Conservation (phyloP, 371 early-diverging fungal species). For the Mucor racemosus region DNA sequence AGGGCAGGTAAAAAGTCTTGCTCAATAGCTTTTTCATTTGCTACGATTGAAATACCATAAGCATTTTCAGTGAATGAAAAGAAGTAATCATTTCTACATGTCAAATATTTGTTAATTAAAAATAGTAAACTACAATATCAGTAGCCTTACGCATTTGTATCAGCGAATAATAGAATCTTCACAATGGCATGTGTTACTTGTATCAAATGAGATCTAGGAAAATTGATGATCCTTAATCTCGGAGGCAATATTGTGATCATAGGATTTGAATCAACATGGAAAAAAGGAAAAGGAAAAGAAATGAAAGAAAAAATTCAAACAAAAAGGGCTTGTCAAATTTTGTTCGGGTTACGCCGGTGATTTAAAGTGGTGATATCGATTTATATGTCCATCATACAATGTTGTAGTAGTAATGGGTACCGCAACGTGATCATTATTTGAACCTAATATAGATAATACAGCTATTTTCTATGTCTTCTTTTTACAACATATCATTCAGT, state of each 20-base stretch:
- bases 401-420: background rate
- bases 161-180: conserved; percentile 52
- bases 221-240: conserved; percentile 16
- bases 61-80: conserved; percentile 70
- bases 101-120: background rate
- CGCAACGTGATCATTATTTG: too few relatives aligned
- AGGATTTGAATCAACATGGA: background rate
- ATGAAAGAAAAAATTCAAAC: background rate
- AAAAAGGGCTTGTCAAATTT: background rate
- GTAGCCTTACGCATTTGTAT: conserved; percentile 7
- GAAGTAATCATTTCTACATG: conserved; percentile 49
- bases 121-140: background rate
- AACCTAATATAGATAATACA: too few relatives aligned
- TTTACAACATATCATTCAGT: too few relatives aligned
- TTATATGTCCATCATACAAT: background rate
- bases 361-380: background rate
- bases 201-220: conserved; percentile 16
- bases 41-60: conserved; percentile 63
- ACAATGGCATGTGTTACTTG: conserved; percentile 55
- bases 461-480: too few relatives aligned
- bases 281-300: background rate
- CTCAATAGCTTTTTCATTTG: conserved; percentile 47
- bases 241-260: conserved; percentile 26
- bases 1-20: conserved; percentile 43
- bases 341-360: background rate